These are phyloP conservation scores for Candida berthetii DNA, from an alignment of 805 yeast genomes.

Conservation along the genomic window DNA sequence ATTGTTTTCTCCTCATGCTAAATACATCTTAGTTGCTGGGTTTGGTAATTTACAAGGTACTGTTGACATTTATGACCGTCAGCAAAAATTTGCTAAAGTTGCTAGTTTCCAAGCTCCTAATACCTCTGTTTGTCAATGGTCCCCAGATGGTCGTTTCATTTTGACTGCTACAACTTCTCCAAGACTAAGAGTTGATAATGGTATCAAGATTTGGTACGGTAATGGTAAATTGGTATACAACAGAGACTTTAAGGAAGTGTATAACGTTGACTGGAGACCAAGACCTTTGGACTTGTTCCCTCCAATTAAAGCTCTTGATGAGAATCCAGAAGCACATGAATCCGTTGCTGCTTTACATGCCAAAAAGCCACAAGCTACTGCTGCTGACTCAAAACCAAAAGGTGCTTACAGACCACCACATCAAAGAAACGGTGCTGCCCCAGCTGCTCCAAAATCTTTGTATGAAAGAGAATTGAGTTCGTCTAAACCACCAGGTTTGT, in stretches of 20 bases:
- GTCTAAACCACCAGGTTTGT: constrained; percentile 16
- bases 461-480: constrained; percentile 49
- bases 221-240: constrained; percentile 75
- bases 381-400: constrained; percentile 47
- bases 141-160: constrained; percentile 92
- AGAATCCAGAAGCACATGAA: constrained; percentile 63
- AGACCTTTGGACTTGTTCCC: constrained; percentile 25
- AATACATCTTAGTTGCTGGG: constrained; percentile 89
- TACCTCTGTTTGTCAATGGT: constrained; percentile 96
- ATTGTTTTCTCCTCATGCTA: constrained; percentile 89
- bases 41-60: constrained; percentile 97
- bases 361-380: constrained; percentile 27
- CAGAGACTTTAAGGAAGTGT: constrained; percentile 77
- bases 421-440: constrained; percentile 51
- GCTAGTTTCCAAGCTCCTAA: constrained; percentile 86
- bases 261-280: constrained; percentile 82
- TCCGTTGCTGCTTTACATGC: constrained; percentile 55
- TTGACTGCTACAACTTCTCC: constrained; percentile 97
- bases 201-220: constrained; percentile 90
- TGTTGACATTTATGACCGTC: constrained; percentile 91
- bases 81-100: constrained; percentile 73
- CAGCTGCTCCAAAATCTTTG: constrained; percentile 36
- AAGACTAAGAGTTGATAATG: constrained; percentile 93
- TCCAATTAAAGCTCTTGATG: constrained; percentile 30
- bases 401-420: constrained; percentile 98